Evolutionary conservation across 768 basidiomycete species (phyloP).

Genomic region (Boletus pseudopeckii): DNA sequence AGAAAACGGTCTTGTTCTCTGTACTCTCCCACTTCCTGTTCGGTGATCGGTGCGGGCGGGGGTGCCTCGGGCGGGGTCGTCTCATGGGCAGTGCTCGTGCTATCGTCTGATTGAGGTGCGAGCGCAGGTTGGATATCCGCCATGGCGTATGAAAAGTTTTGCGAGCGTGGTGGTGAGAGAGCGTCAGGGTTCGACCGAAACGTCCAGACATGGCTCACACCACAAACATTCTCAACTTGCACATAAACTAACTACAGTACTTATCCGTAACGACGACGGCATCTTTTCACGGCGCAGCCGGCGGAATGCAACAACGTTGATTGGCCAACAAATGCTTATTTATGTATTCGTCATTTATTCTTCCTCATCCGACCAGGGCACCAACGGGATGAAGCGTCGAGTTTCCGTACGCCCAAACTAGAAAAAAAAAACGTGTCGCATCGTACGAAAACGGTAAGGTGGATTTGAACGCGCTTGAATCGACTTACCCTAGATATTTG

Average conservation of each 20-base stretch:
- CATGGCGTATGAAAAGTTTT: constrained; percentile 17
- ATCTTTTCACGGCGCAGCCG: constrained; percentile 11
- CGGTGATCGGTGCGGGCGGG: constrained; percentile 74
- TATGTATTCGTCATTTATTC: constrained; percentile 12
- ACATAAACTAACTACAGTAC: background rate
- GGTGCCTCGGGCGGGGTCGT: constrained; percentile 39
- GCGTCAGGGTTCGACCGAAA: background rate
- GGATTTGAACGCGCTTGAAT: background rate
- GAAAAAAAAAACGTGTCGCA: constrained; percentile 2
- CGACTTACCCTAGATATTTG: constrained; percentile 27
- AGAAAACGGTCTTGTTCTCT: constrained; percentile 93
- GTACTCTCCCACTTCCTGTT: constrained; percentile 91
- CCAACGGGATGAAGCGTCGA: constrained; percentile 29
- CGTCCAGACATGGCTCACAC: background rate
- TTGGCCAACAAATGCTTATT: constrained; percentile 15
- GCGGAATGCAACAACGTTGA: constrained; percentile 11
- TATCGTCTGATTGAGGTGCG: constrained; percentile 41
- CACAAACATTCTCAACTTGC: background rate
- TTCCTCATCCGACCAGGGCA: constrained; percentile 33
- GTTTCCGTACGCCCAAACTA: constrained; percentile 27
- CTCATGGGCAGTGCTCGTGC: constrained; percentile 30
- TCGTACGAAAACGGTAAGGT: background rate
- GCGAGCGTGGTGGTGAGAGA: background rate
- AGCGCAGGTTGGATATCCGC: constrained; percentile 34
- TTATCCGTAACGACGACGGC: background rate